Conservation (phyloP, 768 basidiomycete genomes). For the Kwoniella sp. region DNA sequence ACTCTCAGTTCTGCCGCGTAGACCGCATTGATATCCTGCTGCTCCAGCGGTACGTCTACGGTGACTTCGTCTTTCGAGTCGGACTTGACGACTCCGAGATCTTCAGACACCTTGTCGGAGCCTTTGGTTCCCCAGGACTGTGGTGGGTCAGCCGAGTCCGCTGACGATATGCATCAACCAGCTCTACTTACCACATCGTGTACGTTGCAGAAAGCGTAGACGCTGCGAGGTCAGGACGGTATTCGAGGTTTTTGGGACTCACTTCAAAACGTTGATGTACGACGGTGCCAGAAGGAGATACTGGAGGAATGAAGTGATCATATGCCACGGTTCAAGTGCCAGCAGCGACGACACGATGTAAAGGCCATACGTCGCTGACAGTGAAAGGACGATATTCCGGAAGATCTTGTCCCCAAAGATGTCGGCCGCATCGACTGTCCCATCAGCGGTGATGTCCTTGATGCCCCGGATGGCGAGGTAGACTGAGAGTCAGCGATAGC, state of each 20-base stretch:
- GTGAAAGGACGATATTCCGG: slow-evolving; percentile 76
- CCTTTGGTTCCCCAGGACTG: slow-evolving; percentile 92
- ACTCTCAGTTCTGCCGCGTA: slow-evolving; percentile 89
- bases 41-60: slow-evolving; percentile 74
- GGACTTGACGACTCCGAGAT: slow-evolving; percentile 74
- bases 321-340: slow-evolving; percentile 95
- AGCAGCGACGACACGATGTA: slow-evolving; percentile 73
- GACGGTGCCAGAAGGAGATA: slow-evolving; percentile 71
- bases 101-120: slow-evolving; percentile 76
- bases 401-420: slow-evolving; percentile 69
- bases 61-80: slow-evolving; percentile 76
- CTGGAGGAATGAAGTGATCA: slow-evolving; percentile 90
- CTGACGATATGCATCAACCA: background rate
- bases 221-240: too few relatives aligned
- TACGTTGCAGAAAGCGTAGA: slow-evolving; percentile 56
- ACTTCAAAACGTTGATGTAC: slow-evolving; percentile 92
- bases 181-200: slow-evolving; percentile 47
- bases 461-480: slow-evolving; percentile 80
- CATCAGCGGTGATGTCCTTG: slow-evolving; percentile 56
- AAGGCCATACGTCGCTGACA: slow-evolving; percentile 81
- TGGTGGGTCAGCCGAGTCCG: background rate
- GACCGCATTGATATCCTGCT: slow-evolving; percentile 62
- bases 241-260: slow-evolving; percentile 54
- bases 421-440: slow-evolving; percentile 55
- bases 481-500: slow-evolving; percentile 54